Base-by-base conservation (phyloP, 371 early-diverging fungal genomes). In the Mortierella sp. region DNA sequence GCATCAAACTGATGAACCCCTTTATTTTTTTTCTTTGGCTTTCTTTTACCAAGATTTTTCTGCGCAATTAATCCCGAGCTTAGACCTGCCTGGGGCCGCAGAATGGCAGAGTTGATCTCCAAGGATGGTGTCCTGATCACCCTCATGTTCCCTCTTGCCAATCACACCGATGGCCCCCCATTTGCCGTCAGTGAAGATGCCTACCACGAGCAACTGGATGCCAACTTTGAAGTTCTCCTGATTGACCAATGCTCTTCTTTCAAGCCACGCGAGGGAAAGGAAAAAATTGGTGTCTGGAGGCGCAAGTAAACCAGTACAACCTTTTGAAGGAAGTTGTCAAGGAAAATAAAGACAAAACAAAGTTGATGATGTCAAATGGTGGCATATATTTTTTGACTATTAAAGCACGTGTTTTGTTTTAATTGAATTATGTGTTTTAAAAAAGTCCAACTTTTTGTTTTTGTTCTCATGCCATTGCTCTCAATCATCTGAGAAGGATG, bases 61-160 rank as follows among this genome's bases (percentile, higher is more conserved):
- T 96, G 96, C 71, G 96, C 96, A 5, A 81, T 97, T 59, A 86
- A 84, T n/a, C 95, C 93, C 15, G 69, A 81, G 12, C 77, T 92
- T 70, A 82, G 96, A 6, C 66, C 86, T 15, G 79, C 75, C 19
- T 96, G 96, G 97, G 94, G 91, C 37, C 51, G 57, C 2, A 86
- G 90, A 37, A 93, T 93, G 83, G 87, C 88, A 10, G 90, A 92
- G 55, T 79, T 96, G 63, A 86, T 95, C 45, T 53, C 76, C 29
- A 87, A 89, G 31, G 96, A 91, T 23, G 96, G 96, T 29, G 75
- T 89, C n/a, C 83, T 97, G 66, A 87, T 97, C 53, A 89, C 93
- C 10, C 85, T 95, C 47, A 96, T 96, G 91, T 96, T 76, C 65
- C 97, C 97, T 22, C 51, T 94, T 28, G 83, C 61, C 68, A 85